Conservation (phyloP, 1,284 basidiomycete species). For the Fomitiporia mediterranea region DNA sequence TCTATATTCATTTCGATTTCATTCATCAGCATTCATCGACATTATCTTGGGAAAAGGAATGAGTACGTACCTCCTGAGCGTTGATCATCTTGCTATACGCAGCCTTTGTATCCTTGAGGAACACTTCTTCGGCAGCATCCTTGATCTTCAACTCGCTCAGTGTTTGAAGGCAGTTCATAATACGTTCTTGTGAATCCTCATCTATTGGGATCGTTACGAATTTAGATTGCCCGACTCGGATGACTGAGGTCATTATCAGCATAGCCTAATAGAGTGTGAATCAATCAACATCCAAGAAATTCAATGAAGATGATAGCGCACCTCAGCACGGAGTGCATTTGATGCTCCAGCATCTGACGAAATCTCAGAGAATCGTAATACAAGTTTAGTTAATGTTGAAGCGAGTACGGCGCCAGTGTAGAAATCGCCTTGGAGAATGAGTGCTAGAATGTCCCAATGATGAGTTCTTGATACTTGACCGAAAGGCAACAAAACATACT, state of each 20-base stretch:
- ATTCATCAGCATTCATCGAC: background rate
- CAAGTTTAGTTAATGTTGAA: slow-evolving; percentile 87
- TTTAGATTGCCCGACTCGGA: slow-evolving; percentile 96
- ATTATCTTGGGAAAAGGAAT: slow-evolving; percentile 8
- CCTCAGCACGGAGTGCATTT: slow-evolving; percentile 85
- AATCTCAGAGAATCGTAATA: slow-evolving; percentile 74
- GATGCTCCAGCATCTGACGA: slow-evolving; percentile 52
- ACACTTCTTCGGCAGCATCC: slow-evolving; percentile 73
- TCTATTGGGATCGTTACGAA: slow-evolving; percentile 93
- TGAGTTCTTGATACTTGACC: slow-evolving; percentile 3
- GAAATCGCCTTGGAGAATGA: slow-evolving; percentile 95
- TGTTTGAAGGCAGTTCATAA: slow-evolving; percentile 95
- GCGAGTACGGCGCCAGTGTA: slow-evolving; percentile 93
- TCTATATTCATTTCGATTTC: slow-evolving; percentile 29
- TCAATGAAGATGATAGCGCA: slow-evolving; percentile 29
- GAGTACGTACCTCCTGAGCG: slow-evolving; percentile 77
- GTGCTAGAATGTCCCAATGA: slow-evolving; percentile 41
- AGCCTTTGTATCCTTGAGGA: slow-evolving; percentile 88
- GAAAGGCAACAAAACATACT: slow-evolving; percentile 37
- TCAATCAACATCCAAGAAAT: background rate
- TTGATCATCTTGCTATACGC: slow-evolving; percentile 95
- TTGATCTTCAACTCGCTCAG: slow-evolving; percentile 72
- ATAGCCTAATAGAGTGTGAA: slow-evolving; percentile 57
- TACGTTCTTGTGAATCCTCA: slow-evolving; percentile 95
- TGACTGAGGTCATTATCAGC: slow-evolving; percentile 96